Evolutionary conservation across 2,329 filamentous ascomycete genomes (phyloP), one percentile per base, ranked within the genome.

Genomic region (Neocatenulostroma microsporum): DNA sequence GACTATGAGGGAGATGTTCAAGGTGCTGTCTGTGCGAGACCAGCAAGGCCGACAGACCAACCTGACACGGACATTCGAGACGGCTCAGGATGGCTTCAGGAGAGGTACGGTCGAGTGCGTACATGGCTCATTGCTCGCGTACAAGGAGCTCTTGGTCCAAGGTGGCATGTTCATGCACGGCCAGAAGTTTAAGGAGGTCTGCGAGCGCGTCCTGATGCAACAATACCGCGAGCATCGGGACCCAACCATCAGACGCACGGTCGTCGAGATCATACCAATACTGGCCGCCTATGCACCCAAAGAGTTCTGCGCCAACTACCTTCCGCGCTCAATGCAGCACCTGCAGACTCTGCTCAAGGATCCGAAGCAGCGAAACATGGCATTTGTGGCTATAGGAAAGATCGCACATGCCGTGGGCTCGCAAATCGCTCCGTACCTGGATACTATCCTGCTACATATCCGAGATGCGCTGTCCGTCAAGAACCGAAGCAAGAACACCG

Each of bases 81-180:
- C 95, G 63, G 80, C 87, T 13, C 73, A 85, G 41, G 72, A 76
- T 42, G 88, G 88, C 5, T 78, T 98, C 49, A 80, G 81, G 57
- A 74, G 80, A 34, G 82, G 79, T 50, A 86, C 85, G 13, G 74
- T 93, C 37, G 91, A 98, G 60, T 82, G 80, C 41, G 82, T 94
- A 27, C 93, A 98, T 57, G 91, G 86, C n/a, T 95, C 89, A 2
- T 72, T 98, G 26, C 72, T 98, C 14, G 87, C 93, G 1, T 73
- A 96, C 53, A 93, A 89, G 60, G 89, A 96, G 63, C 74, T 98
- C 31, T 76, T 98, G 13, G 78, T 91, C 45, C 89, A 94, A 58
- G 91, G 91, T 36, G 88, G 87, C 51, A 98, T 98, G 89, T 98
- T 94, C 62, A 96, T 98, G 91, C 87, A 94, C 54, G 84, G 88